phyloP scores from a whole-genome alignment of 2,329 filamentous ascomycete species.

The Myriangium duriaei region DNA sequence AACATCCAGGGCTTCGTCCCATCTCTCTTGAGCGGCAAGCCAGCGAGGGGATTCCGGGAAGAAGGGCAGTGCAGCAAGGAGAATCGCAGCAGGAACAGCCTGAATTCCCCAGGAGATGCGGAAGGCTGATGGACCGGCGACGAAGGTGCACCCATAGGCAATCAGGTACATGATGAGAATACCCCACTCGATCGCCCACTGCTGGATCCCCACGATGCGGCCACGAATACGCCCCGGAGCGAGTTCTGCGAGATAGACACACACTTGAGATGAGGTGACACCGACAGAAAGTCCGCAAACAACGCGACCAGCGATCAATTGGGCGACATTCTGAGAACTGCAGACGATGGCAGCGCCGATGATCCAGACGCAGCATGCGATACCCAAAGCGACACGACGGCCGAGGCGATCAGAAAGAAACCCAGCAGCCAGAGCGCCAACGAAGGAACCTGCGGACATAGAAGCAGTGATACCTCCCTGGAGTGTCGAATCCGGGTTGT shows the following conservation, averaged over 20 bases:
- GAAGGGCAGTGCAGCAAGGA: constrained; percentile 33
- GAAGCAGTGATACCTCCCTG: constrained; percentile 35
- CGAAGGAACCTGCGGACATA: constrained; percentile 39
- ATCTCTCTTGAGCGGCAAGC: constrained; percentile 35
- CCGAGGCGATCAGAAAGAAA: constrained; percentile 36
- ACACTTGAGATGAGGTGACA: constrained; percentile 81
- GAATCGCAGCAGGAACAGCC: constrained; percentile 31
- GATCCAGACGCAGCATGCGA: constrained; percentile 34
- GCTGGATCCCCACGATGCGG: constrained; percentile 51
- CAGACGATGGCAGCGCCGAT: constrained; percentile 28
- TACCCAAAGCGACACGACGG: constrained; percentile 31
- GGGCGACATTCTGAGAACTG: constrained; percentile 26
- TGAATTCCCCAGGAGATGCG: constrained; percentile 48
- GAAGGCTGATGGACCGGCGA: constrained; percentile 43
- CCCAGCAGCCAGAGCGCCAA: constrained; percentile 33
- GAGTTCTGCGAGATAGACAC: constrained; percentile 88
- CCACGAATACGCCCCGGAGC: constrained; percentile 35
- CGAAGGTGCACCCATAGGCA: constrained; percentile 48
- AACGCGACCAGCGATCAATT: constrained; percentile 55
- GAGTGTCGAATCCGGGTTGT: constrained; percentile 19
- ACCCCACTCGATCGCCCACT: constrained; percentile 61
- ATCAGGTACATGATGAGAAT: constrained; percentile 52
- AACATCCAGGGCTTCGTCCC: constrained; percentile 31
- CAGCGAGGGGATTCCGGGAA: constrained; percentile 35
- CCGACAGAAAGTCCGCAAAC: constrained; percentile 78